Conservation (phyloP, 768 basidiomycete genomes). For the Xerocomellus amylosporus region DNA sequence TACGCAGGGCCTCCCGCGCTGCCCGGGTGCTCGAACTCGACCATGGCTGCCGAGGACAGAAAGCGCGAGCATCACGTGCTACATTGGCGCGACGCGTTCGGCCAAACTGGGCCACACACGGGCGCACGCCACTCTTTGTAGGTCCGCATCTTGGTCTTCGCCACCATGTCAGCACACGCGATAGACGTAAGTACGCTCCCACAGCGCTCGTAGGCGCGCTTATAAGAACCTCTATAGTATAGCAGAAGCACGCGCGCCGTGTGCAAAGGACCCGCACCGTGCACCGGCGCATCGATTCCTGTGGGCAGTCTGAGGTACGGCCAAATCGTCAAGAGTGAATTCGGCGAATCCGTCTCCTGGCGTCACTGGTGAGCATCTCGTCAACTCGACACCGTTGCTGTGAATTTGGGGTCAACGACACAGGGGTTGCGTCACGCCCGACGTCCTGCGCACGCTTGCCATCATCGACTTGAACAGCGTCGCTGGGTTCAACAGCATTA, state of each 20-base stretch:
- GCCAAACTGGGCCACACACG: conserved; percentile 23
- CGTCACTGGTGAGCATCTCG: conserved; percentile 59
- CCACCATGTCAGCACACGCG: conserved; percentile 24
- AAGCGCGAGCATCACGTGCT: conserved; percentile 15
- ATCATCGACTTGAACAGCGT: conserved; percentile 40
- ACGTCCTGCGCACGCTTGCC: conserved; percentile 52
- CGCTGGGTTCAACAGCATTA: conserved; percentile 50
- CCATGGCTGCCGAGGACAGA: conserved; percentile 15
- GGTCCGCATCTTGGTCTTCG: neutral
- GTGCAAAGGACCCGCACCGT: conserved; percentile 63
- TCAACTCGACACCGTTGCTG: conserved; percentile 5
- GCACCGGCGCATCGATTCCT: conserved; percentile 52
- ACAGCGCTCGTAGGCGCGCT: neutral
- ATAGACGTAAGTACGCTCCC: conserved; percentile 29
- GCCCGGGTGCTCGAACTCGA: conserved; percentile 4
- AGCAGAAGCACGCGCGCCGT: conserved; percentile 67
- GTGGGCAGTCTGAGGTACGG: conserved; percentile 68
- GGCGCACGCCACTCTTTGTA: neutral
- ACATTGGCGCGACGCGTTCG: conserved; percentile 22
- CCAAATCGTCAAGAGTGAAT: conserved; percentile 39
- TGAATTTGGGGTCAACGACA: conserved; percentile 7
- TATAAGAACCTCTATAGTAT: conserved; percentile 47
- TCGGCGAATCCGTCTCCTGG: conserved; percentile 70
- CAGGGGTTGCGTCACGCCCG: conserved; percentile 72
- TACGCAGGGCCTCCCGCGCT: conserved; percentile 45